Percentiles rank a stretch among this genome's conserved stretches.
Evolutionary conservation across 2,329 filamentous ascomycete species (phyloP).

Genomic region (Beauveria australis): DNA sequence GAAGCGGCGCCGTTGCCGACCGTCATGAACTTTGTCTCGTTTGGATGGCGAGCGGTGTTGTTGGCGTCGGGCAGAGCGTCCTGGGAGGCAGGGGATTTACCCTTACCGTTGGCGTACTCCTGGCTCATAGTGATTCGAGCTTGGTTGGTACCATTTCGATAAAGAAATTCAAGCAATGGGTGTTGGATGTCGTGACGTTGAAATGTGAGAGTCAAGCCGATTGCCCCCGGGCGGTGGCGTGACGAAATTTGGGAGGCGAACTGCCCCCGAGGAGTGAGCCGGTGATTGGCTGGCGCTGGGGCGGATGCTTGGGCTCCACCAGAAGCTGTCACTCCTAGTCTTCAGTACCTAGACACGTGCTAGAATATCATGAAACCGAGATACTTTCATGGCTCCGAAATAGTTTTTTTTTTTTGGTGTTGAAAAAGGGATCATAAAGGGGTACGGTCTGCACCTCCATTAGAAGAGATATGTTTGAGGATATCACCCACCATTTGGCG

Average conservation of each 20-base stretch:
- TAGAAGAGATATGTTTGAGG: too few species aligned
- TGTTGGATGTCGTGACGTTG: background rate
- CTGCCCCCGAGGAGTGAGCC: background rate
- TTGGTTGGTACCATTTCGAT: constrained; percentile 2
- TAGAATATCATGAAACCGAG: too few species aligned
- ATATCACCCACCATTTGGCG: too few species aligned
- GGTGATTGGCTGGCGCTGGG: constrained; percentile 9
- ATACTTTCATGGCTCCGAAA: too few species aligned
- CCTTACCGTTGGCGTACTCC: constrained; percentile 48
- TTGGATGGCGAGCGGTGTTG: constrained; percentile 20
- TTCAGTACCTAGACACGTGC: background rate
- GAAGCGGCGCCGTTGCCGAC: constrained; percentile 77
- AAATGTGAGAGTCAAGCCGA: background rate
- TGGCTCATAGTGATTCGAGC: constrained; percentile 46
- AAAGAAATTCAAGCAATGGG: background rate
- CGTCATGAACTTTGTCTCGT: constrained; percentile 68
- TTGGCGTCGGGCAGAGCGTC: constrained; percentile 21
- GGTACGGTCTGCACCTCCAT: too few species aligned
- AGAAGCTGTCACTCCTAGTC: background rate
- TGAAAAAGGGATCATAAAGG: too few species aligned
- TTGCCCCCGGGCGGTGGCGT: constrained; percentile 4
- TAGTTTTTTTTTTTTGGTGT: too few species aligned
- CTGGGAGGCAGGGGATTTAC: constrained; percentile 34
- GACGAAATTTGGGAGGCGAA: constrained; percentile 10
- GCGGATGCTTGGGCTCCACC: constrained; percentile 4